Conservation (phyloP, 495 filamentous ascomycete species). For the Haplographium delicatum region DNA sequence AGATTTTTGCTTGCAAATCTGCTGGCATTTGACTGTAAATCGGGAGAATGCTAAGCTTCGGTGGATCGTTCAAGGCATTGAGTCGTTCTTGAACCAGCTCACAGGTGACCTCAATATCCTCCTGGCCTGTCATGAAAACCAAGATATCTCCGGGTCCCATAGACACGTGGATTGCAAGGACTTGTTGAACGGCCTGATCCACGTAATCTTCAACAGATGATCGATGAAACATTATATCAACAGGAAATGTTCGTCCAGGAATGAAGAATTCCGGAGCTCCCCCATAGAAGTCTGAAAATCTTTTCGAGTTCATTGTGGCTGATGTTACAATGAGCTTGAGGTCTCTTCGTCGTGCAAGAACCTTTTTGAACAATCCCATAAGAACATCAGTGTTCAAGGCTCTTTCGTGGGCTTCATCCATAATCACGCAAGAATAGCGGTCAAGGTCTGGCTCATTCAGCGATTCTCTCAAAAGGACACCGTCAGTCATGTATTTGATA, state of each 20-base stretch:
- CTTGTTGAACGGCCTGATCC: slow-evolving; percentile 92
- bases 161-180: slow-evolving; percentile 94
- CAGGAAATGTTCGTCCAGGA: slow-evolving; percentile 93
- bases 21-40: slow-evolving; percentile 99
- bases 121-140: slow-evolving; percentile 99
- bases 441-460: slow-evolving; percentile 89
- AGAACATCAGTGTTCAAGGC: slow-evolving; percentile 95
- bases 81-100: slow-evolving; percentile 86
- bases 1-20: slow-evolving; percentile 95
- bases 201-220: slow-evolving; percentile 98
- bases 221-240: slow-evolving; percentile 92
- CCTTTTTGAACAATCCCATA: slow-evolving; percentile 97
- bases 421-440: slow-evolving; percentile 96
- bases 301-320: slow-evolving; percentile 96
- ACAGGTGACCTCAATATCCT: slow-evolving; percentile 97
- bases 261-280: slow-evolving; percentile 98
- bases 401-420: slow-evolving; percentile 99
- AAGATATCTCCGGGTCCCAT: slow-evolving; percentile 90
- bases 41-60: slow-evolving; percentile 89
- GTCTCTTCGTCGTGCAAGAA: slow-evolving; percentile 82
- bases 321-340: slow-evolving; percentile 97
- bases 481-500: slow-evolving; percentile 99
- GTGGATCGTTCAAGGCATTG: slow-evolving; percentile 89
- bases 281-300: slow-evolving; percentile 93
- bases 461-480: slow-evolving; percentile 89